Conservation (phyloP, 1,284 basidiomycete genomes). For the Paramarasmius palmivorus region DNA sequence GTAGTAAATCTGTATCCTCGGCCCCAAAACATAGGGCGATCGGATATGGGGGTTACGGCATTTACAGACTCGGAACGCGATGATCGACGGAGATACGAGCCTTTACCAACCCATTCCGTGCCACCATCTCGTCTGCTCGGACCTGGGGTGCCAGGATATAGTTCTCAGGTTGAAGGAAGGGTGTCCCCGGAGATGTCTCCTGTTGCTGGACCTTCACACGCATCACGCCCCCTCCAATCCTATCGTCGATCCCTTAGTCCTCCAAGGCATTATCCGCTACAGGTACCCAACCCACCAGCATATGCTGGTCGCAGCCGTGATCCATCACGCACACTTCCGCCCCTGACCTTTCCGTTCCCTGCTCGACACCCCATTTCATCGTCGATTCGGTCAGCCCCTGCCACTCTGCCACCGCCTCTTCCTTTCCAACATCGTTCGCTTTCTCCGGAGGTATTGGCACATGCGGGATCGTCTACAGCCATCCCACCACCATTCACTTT, state of each 20-base stretch:
- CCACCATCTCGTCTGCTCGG: constrained; percentile 48
- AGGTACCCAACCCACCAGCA: constrained; percentile 21
- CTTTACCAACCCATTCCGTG: constrained; percentile 22
- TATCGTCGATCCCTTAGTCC: constrained; percentile 19
- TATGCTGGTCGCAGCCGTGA: constrained; percentile 28
- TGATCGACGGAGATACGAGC: not conserved
- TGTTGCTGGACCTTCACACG: constrained; percentile 4
- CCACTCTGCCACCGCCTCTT: constrained; percentile 7
- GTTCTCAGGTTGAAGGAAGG: not conserved
- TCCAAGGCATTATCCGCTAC: constrained; percentile 15
- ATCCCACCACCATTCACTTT: constrained; percentile 65
- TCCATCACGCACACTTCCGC: constrained; percentile 43
- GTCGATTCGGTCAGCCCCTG: constrained; percentile 14
- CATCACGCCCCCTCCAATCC: not conserved
- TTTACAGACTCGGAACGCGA: constrained; percentile 2
- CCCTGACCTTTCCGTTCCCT: constrained; percentile 31
- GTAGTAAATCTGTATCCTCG: constrained; percentile 22
- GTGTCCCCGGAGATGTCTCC: constrained; percentile 8
- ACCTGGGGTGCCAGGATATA: constrained; percentile 57
- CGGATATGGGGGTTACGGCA: not conserved
- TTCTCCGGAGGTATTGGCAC: constrained; percentile 11
- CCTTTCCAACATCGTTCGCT: constrained; percentile 9
- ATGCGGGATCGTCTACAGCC: constrained; percentile 28
- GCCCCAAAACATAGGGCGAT: not conserved
- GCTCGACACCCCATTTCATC: constrained; percentile 17